Conservation (phyloP, 768 basidiomycete species). For the Xerocomus brunneocitrinus region DNA sequence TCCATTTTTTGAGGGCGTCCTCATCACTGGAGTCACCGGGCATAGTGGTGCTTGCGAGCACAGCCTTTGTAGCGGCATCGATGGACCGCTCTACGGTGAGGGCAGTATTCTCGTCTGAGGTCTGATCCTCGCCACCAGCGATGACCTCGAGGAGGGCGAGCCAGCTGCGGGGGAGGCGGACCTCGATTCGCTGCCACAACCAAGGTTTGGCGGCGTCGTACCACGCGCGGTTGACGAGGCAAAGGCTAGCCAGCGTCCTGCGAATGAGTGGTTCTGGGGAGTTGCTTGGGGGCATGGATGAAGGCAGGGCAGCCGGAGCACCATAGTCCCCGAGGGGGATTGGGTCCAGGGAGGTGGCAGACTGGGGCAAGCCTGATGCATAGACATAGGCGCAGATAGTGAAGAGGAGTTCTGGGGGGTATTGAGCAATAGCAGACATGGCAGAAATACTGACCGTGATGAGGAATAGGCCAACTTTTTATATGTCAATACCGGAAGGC, state of each 20-base stretch:
- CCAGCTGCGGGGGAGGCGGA: slow-evolving; percentile 82
- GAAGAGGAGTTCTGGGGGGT: slow-evolving; percentile 68
- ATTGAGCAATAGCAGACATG: slow-evolving; percentile 38
- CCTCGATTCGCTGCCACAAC: slow-evolving; percentile 82
- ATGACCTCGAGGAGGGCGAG: slow-evolving; percentile 77
- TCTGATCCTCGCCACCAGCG: slow-evolving; percentile 59
- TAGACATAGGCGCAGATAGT: slow-evolving; percentile 72
- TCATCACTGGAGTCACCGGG: slow-evolving; percentile 36
- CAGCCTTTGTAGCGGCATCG: slow-evolving; percentile 61
- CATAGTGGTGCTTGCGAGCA: slow-evolving; percentile 42
- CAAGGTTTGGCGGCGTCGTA: slow-evolving; percentile 81
- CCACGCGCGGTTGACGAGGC: slow-evolving; percentile 75
- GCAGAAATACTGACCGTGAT: neutral
- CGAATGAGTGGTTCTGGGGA: slow-evolving; percentile 68
- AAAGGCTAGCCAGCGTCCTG: slow-evolving; percentile 62
- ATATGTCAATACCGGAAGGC: neutral
- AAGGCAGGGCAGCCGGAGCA: slow-evolving; percentile 60
- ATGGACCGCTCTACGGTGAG: slow-evolving; percentile 64
- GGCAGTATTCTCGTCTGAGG: slow-evolving; percentile 49
- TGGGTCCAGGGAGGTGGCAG: slow-evolving; percentile 65
- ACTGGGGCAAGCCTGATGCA: slow-evolving; percentile 50
- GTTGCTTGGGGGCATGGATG: slow-evolving; percentile 65
- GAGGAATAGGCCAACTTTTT: neutral
- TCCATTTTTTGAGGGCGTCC: slow-evolving; percentile 45
- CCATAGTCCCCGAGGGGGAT: slow-evolving; percentile 42